Percentiles rank a stretch among this genome's conserved stretches.
These are phyloP conservation scores for Umbilicus rupestris DNA, from an alignment of 164 flowering plant genomes.

Conservation along the genomic window DNA sequence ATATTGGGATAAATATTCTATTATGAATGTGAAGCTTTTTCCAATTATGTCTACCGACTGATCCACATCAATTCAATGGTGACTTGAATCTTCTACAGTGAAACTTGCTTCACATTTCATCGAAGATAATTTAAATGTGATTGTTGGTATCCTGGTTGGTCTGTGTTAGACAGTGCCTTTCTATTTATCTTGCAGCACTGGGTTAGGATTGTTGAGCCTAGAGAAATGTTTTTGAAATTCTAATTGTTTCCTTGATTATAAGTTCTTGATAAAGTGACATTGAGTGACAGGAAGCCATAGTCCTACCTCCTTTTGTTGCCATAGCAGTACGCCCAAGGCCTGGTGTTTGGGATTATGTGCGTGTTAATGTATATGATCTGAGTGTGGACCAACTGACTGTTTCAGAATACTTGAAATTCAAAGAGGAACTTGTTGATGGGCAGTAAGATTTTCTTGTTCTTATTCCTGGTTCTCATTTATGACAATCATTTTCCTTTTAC, in stretches of 20 bases:
- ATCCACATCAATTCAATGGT: too few species aligned
- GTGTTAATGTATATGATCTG: constrained; percentile 75
- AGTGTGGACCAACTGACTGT: constrained; percentile 70
- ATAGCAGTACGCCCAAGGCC: constrained; percentile 91
- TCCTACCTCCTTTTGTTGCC: constrained; percentile 87
- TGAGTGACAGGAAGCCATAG: constrained; percentile 72
- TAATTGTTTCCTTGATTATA: not conserved
- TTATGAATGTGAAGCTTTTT: too few species aligned
- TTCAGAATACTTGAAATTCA: constrained; percentile 68
- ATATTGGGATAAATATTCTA: too few species aligned
- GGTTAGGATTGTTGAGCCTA: not conserved
- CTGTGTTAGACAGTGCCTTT: too few species aligned
- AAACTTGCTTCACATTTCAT: too few species aligned
- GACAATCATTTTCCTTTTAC: not conserved
- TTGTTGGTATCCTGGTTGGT: too few species aligned
- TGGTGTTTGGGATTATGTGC: constrained; percentile 92
- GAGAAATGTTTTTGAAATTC: not conserved
- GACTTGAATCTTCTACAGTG: too few species aligned
- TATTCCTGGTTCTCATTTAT: not conserved
- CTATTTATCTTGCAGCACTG: too few species aligned
- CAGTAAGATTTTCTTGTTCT: constrained; percentile 25
- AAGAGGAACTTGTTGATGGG: constrained; percentile 69
- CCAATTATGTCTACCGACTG: too few species aligned
- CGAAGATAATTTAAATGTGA: too few species aligned
- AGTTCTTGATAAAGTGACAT: not conserved